Evolutionary conservation across 2,329 filamentous ascomycete species (phyloP).

Genomic region (Trichoderma cornu-damae): DNA sequence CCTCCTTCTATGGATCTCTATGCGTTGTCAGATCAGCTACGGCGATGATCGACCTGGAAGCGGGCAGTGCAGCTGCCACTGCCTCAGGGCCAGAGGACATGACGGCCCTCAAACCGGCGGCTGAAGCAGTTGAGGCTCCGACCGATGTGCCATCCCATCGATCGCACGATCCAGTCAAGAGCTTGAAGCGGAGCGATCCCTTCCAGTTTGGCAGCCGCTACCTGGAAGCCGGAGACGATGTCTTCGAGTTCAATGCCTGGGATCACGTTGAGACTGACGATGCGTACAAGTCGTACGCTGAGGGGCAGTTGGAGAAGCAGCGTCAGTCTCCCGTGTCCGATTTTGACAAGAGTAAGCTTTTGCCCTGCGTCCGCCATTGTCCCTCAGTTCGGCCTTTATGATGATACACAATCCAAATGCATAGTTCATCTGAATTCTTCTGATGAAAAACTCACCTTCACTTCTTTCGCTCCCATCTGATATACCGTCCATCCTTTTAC

Average conservation of each 20-base stretch:
- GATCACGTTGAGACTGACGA: conserved; percentile 94
- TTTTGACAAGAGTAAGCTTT: conserved; percentile 73
- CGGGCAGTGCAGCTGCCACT: conserved; percentile 7
- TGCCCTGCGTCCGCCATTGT: neutral
- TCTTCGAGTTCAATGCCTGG: conserved; percentile 98
- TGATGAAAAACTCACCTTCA: conserved; percentile 58
- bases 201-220: conserved; percentile 93
- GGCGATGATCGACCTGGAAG: conserved; percentile 14
- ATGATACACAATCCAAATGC: conserved; percentile 55
- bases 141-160: conserved; percentile 51
- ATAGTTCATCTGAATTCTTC: conserved; percentile 66
- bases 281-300: conserved; percentile 78
- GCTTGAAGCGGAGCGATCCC: conserved; percentile 82
- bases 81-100: conserved; percentile 24
- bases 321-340: conserved; percentile 81
- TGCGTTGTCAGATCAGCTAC: conserved; percentile 2
- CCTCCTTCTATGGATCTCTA: neutral
- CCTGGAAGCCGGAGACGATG: conserved; percentile 77
- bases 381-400: conserved; percentile 39
- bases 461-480: conserved; percentile 74
- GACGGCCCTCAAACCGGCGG: conserved; percentile 22
- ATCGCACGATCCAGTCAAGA: conserved; percentile 66
- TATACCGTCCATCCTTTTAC: conserved; percentile 23
- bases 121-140: neutral
- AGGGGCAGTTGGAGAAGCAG: conserved; percentile 79